phyloP scores from a whole-genome alignment of 306 rosid genomes.

The Clitoria ternatea region DNA sequence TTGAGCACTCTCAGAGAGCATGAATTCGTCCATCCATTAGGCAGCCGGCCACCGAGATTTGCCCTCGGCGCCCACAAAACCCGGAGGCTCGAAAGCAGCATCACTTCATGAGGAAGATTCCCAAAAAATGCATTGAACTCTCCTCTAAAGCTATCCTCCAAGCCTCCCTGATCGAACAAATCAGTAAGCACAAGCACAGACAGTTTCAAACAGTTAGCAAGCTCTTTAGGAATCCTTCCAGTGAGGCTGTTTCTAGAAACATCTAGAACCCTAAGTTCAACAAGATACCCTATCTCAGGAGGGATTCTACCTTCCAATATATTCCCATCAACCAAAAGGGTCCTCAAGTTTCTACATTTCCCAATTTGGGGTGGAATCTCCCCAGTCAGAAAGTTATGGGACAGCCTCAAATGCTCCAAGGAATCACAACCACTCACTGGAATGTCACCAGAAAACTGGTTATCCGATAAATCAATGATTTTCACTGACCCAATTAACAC shows the following conservation, averaged over 20 bases:
- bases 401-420: constrained; percentile 49
- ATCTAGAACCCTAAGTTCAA: constrained; percentile 56
- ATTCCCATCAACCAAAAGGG: constrained; percentile 60
- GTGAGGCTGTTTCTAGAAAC: constrained; percentile 67
- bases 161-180: constrained; percentile 29
- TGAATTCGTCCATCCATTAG: constrained; percentile 43
- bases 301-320: constrained; percentile 58
- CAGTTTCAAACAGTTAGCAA: constrained; percentile 44
- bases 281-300: constrained; percentile 38
- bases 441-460: constrained; percentile 44
- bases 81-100: constrained; percentile 49
- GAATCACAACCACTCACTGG: constrained; percentile 30
- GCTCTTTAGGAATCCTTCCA: constrained; percentile 42
- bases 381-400: constrained; percentile 46
- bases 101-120: constrained; percentile 42
- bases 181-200: constrained; percentile 52
- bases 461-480: constrained; percentile 51
- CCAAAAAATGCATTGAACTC: constrained; percentile 69
- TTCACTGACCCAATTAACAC: constrained; percentile 37
- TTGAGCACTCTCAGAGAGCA: constrained; percentile 53
- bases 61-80: constrained; percentile 72
- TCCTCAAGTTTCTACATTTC: constrained; percentile 47
- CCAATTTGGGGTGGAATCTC: constrained; percentile 50
- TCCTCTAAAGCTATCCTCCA: constrained; percentile 42
- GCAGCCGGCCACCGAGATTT: constrained; percentile 54